Evolutionary conservation across 352 stramenopile genomes (phyloP), one percentile per base, ranked within the genome.

Genomic region (Pythium scleroteichum): DNA sequence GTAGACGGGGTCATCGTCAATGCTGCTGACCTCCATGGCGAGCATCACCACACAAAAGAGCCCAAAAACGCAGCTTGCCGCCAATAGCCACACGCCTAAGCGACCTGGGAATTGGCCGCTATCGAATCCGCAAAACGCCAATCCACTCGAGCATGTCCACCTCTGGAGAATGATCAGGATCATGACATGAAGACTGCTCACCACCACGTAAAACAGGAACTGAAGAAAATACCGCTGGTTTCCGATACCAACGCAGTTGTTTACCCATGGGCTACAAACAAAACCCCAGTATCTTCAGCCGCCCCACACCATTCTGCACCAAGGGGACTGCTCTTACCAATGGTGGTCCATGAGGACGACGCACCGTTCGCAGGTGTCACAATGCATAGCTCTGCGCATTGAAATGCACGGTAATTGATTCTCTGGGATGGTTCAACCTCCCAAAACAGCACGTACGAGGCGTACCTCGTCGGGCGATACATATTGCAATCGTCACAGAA

Each of bases 211-310:
- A 38, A 89, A 61, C n/a, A 95, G 72, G 62, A 95, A 69, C 45
- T 92, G 68, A 27, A 95, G 69, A 58, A 95, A 95, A 16, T 74
- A 74, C 68, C 91, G 93, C 22, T 87, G 80, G 63, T 93, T 95
- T 40, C 80, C 79, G 41, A 92, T 85, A 10, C 86, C 86, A 20
- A 95, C 71, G 64, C 86, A 95, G 41, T 95, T 95, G 69, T 95
- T 95, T 29, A 95, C 82, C 85, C 85, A 95, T 20, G 83, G 85
- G 63, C 85, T 95, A 26, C 29, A 35, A 3, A 55, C 39, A 65
- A 19, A 3, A 59, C 14, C 13, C 12, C 46, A 19, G 40, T 10
- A 27, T 19, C 29, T 5, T 35, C 29, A 35, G 5, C 5, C 5
- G 29, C 10, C 29, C 29, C 5, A 5, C 5, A 35, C 29, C 5